A percentile compares a stretch with the other conserved stretches of the same genome.
phyloP scores from a whole-genome alignment of 352 stramenopile genomes.

The Globisporangium nodosum region DNA sequence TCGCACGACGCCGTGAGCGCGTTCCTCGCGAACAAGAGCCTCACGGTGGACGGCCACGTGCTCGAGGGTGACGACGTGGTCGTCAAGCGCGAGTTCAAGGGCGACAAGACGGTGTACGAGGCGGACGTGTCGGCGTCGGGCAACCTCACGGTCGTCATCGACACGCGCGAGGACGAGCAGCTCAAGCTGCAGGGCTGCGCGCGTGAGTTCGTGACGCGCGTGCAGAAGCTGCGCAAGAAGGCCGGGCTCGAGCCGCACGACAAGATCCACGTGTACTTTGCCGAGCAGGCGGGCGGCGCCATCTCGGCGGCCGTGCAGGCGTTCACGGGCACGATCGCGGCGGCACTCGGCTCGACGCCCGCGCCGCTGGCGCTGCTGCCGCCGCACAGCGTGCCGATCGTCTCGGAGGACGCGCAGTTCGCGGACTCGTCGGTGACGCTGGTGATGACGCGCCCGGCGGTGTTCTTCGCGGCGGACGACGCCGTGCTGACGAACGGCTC shows the following conservation, averaged over 20 bases:
- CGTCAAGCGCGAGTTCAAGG: conserved; percentile 94
- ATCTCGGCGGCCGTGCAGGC: conserved; percentile 61
- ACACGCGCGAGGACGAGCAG: conserved; percentile 94
- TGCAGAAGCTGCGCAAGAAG: conserved; percentile 98
- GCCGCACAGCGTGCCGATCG: conserved; percentile 58
- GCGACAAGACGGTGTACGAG: conserved; percentile 89
- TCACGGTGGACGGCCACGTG: conserved; percentile 78
- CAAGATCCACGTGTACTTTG: conserved; percentile 95
- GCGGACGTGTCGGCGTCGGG: conserved; percentile 84
- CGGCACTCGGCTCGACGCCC: conserved; percentile 52
- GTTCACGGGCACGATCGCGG: conserved; percentile 51
- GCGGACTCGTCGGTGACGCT: conserved; percentile 62
- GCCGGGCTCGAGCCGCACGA: conserved; percentile 93
- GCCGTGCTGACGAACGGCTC: conserved; percentile 42
- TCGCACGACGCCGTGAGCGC: conserved; percentile 67
- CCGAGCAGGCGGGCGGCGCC: conserved; percentile 52
- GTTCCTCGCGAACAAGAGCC: conserved; percentile 63
- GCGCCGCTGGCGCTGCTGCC: conserved; percentile 57
- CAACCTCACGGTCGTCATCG: conserved; percentile 93
- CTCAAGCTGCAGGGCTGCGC: conserved; percentile 92
- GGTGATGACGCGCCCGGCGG: conserved; percentile 57
- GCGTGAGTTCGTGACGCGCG: conserved; percentile 96
- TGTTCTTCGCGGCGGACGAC: conserved; percentile 53
- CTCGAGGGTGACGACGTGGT: conserved; percentile 90
- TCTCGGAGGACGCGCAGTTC: conserved; percentile 65